Percentiles rank a stretch among this genome's conserved stretches.
Evolutionary conservation across 495 filamentous ascomycete genomes (phyloP).

Genomic region (Talaromyces adpressus): DNA sequence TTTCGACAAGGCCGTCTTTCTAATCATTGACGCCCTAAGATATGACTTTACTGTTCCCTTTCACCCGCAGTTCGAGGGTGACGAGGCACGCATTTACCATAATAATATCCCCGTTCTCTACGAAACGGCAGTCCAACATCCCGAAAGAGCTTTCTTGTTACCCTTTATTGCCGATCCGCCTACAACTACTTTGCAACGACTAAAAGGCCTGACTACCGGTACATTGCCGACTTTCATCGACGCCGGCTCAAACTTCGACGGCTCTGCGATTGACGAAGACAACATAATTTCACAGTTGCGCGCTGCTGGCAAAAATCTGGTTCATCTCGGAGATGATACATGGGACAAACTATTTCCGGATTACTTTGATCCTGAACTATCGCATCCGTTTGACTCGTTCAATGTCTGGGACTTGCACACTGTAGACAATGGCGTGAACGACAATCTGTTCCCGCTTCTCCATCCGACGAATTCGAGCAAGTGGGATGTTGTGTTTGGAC

Average conservation of each 20-base stretch:
- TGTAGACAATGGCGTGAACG: constrained; percentile 90
- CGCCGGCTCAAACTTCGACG: constrained; percentile 88
- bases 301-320: constrained; percentile 72
- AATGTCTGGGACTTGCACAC: constrained; percentile 98
- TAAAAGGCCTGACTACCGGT: constrained; percentile 93
- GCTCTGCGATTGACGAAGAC: constrained; percentile 95
- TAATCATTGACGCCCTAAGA: constrained; percentile 88
- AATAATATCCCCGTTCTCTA: constrained; percentile 82
- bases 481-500: constrained; percentile 91
- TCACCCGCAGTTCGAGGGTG: constrained; percentile 36
- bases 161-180: constrained; percentile 98
- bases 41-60: constrained; percentile 96
- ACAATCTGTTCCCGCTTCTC: constrained; percentile 83
- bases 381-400: constrained; percentile 86
- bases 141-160: constrained; percentile 77
- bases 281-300: constrained; percentile 82
- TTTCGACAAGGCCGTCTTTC: constrained; percentile 84
- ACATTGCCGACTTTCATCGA: constrained; percentile 94
- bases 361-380: constrained; percentile 81
- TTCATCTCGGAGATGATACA: constrained; percentile 93
- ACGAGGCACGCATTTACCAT: constrained; percentile 65
- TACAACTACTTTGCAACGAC: constrained; percentile 81
- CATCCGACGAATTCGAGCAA: constrained; percentile 50
- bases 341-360: constrained; percentile 90
- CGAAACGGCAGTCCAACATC: constrained; percentile 64